Evolutionary conservation across 805 yeast species (phyloP).

Genomic region (Ogataea pilisensis): DNA sequence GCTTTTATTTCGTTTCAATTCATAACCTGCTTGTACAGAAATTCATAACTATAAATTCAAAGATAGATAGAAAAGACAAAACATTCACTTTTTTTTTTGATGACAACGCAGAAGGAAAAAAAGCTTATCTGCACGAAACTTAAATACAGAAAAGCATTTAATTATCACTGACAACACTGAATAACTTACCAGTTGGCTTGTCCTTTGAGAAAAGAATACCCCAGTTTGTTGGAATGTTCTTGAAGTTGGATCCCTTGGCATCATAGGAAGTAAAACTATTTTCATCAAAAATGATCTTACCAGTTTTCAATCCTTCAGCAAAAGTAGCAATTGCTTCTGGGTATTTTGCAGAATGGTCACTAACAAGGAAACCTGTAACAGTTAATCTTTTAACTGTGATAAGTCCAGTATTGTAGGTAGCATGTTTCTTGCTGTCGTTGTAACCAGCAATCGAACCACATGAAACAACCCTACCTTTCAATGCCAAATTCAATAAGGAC

Average conservation of each 20-base stretch:
- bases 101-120: too few species aligned
- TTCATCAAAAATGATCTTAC: slow-evolving; percentile 35
- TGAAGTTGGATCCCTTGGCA: slow-evolving; percentile 37
- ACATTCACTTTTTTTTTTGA: too few species aligned
- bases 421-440: slow-evolving; percentile 37
- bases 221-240: slow-evolving; percentile 45
- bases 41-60: too few species aligned
- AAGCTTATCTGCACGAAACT: too few species aligned
- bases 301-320: slow-evolving; percentile 34
- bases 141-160: neutral
- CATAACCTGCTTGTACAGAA: too few species aligned
- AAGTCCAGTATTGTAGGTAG: slow-evolving; percentile 37
- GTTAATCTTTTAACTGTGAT: slow-evolving; percentile 49
- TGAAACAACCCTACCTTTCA: slow-evolving; percentile 45
- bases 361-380: slow-evolving; percentile 50
- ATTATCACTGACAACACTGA: slow-evolving; percentile 36
- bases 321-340: slow-evolving; percentile 36
- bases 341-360: slow-evolving; percentile 38
- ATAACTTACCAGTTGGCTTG: slow-evolving; percentile 47
- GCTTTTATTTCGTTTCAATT: too few species aligned
- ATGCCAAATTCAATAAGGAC: slow-evolving; percentile 36
- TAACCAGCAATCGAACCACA: slow-evolving; percentile 64
- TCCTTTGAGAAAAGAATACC: slow-evolving; percentile 39
- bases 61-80: too few species aligned
- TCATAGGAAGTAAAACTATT: slow-evolving; percentile 37